These are phyloP conservation scores for Penicillium nucicola DNA, from an alignment of 495 filamentous ascomycete genomes.

Conservation along the genomic window DNA sequence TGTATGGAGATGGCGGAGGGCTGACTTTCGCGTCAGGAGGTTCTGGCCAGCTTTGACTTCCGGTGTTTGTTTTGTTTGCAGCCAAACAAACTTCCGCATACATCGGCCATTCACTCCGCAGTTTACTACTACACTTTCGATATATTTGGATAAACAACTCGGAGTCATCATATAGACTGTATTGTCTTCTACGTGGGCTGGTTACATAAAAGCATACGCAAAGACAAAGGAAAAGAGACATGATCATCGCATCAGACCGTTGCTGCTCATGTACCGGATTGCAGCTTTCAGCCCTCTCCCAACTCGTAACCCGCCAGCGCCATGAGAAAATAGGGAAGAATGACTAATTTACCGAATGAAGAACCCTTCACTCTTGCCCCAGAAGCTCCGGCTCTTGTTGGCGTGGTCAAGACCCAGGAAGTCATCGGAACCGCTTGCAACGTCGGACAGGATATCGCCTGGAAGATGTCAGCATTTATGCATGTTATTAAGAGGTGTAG, in stretches of 20 bases:
- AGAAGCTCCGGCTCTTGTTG: slow-evolving; percentile 64
- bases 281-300: slow-evolving; percentile 20
- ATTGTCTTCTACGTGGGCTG: slow-evolving; percentile 18
- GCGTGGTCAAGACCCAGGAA: slow-evolving; percentile 85
- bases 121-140: not conserved
- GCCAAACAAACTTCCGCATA: slow-evolving; percentile 14
- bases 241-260: slow-evolving; percentile 18
- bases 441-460: slow-evolving; percentile 84
- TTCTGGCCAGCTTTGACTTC: slow-evolving; percentile 38
- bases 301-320: slow-evolving; percentile 19
- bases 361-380: slow-evolving; percentile 60
- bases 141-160: slow-evolving; percentile 6
- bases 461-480: slow-evolving; percentile 15
- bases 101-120: not conserved
- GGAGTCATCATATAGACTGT: slow-evolving; percentile 11
- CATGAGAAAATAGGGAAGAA: slow-evolving; percentile 5
- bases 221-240: slow-evolving; percentile 9
- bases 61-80: slow-evolving; percentile 42
- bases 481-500: not conserved
- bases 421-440: slow-evolving; percentile 67
- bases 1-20: slow-evolving; percentile 3
- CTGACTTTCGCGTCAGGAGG: slow-evolving; percentile 21
- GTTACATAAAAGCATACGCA: slow-evolving; percentile 3
- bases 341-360: slow-evolving; percentile 56
- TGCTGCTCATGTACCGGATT: slow-evolving; percentile 25